Conservation (phyloP, 441 rosid genomes). For the Viola pubescens region DNA sequence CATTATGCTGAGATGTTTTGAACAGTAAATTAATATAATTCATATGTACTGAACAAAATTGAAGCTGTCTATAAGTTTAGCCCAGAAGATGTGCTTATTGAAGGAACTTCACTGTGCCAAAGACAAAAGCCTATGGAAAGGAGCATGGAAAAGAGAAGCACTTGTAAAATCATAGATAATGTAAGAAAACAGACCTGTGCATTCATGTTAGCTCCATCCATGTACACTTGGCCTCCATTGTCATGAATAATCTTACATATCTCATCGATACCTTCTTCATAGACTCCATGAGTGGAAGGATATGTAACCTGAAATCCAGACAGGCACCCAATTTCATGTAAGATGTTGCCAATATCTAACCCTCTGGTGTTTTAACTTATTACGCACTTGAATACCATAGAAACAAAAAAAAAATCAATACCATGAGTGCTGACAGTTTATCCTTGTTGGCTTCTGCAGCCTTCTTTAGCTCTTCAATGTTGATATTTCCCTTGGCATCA, state of each 20-base stretch:
- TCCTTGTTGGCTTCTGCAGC: slow-evolving; percentile 90
- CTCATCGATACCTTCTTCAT: slow-evolving; percentile 93
- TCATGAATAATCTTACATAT: slow-evolving; percentile 86
- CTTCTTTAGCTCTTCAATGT: slow-evolving; percentile 73
- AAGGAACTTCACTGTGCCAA: neutral
- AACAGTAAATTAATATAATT: neutral
- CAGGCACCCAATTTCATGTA: slow-evolving; percentile 2
- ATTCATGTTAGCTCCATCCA: slow-evolving; percentile 99
- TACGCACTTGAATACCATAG: neutral
- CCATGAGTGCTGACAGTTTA: slow-evolving; percentile 89
- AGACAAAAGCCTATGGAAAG: neutral
- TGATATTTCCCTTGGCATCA: slow-evolving; percentile 94
- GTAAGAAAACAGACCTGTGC: slow-evolving; percentile 56
- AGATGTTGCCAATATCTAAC: neutral
- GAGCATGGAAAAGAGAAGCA: neutral
- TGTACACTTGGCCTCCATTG: slow-evolving; percentile 96
- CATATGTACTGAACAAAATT: neutral
- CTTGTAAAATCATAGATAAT: slow-evolving; percentile 3
- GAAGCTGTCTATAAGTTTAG: neutral
- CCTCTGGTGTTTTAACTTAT: neutral
- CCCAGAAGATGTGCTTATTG: neutral
- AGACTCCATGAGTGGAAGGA: slow-evolving; percentile 95
- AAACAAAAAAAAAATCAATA: slow-evolving; percentile 18
- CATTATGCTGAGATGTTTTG: neutral
- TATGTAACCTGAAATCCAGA: slow-evolving; percentile 60